These are phyloP conservation scores for Hymenoscyphus scutula DNA, from an alignment of 2,329 filamentous ascomycete genomes.

Conservation along the genomic window DNA sequence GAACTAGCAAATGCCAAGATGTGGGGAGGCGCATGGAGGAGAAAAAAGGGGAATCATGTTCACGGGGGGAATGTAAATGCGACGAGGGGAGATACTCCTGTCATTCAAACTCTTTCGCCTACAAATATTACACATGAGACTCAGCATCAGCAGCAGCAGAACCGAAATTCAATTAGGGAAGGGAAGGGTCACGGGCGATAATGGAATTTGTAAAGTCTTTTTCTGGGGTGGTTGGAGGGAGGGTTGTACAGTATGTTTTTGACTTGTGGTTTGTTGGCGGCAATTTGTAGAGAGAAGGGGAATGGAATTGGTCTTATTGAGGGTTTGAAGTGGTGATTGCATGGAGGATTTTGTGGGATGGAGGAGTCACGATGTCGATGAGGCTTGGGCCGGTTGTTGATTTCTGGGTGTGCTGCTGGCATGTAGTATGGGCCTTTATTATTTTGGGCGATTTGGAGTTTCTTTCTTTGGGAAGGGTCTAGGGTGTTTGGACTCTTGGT, in stretches of 20 bases:
- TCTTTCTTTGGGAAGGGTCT: too few species aligned
- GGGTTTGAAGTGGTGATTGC: background rate
- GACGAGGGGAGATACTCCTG: too few species aligned
- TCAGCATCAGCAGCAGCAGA: background rate
- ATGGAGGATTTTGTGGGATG: background rate
- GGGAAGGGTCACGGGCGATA: background rate
- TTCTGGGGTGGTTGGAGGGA: background rate
- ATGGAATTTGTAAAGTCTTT: background rate
- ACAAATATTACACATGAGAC: too few species aligned
- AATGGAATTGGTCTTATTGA: background rate
- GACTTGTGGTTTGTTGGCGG: background rate
- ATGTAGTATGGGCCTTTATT: too few species aligned
- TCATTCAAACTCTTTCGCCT: too few species aligned
- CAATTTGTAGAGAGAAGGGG: background rate
- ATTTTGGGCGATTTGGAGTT: too few species aligned
- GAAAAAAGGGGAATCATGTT: too few species aligned
- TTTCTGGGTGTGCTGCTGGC: too few species aligned
- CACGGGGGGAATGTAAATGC: too few species aligned
- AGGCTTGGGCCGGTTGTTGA: background rate
- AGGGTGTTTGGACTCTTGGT: too few species aligned
- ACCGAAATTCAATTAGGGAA: background rate
- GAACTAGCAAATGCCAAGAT: too few species aligned
- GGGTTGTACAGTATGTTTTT: background rate
- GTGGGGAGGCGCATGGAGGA: too few species aligned
- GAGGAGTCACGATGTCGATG: background rate